phyloP scores from a whole-genome alignment of 2,329 filamentous ascomycete genomes.

The Diaporthe vexans region DNA sequence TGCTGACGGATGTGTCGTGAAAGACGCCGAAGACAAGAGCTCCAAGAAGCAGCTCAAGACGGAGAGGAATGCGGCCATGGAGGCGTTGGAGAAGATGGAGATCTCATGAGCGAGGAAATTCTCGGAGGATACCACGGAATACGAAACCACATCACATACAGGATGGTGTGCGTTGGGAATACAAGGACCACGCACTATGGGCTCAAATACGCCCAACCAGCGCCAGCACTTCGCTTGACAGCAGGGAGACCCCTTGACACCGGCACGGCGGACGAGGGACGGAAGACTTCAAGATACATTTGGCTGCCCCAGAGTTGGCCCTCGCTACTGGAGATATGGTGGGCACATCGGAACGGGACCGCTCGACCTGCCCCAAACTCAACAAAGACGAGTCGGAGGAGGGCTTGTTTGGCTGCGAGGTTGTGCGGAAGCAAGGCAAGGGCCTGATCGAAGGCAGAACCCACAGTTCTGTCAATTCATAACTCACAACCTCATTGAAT shows the following conservation, averaged over 20 bases:
- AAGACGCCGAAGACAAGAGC: conserved; percentile 36
- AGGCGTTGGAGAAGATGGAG: conserved; percentile 41
- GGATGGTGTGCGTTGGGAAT: neutral
- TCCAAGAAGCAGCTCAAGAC: conserved; percentile 42
- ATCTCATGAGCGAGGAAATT: conserved; percentile 32
- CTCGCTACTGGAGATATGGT: neutral
- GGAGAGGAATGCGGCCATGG: conserved; percentile 37
- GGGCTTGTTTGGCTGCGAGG: neutral
- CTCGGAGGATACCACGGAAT: neutral
- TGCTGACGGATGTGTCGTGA: neutral
- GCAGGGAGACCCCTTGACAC: neutral
- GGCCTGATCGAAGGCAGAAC: neutral
- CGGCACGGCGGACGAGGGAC: neutral
- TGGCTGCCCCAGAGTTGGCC: neutral
- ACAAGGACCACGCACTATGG: neutral
- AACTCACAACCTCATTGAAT: neutral
- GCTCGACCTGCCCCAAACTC: neutral
- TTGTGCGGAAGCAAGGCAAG: neutral
- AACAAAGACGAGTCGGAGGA: neutral
- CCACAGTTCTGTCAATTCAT: neutral
- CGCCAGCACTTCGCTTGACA: neutral
- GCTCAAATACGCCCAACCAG: neutral
- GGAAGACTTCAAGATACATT: neutral
- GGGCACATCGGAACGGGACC: neutral
- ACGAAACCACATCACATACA: neutral